Evolutionary conservation across 2,329 filamentous ascomycete genomes (phyloP), one percentile per base, ranked within the genome.

Genomic region (Aspergillus fumigatiaffinis): DNA sequence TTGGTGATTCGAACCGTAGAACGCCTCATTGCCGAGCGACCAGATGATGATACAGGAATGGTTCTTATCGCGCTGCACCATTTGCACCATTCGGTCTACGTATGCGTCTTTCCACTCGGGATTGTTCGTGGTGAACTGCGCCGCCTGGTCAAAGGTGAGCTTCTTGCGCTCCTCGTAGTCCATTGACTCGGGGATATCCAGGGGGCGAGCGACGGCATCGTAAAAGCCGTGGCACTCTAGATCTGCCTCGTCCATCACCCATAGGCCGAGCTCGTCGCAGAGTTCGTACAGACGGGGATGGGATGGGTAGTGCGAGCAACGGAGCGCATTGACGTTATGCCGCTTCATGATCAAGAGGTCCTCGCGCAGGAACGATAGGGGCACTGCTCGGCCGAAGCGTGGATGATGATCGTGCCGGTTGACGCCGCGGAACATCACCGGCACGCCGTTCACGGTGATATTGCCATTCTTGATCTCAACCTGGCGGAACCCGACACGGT

Each of bases 321-420:
- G 84, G 6, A 90, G 79, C 1, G 87, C 84, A 63, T 90, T 90
- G 73, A 89, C 80, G 65, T 88, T 89, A 77, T 88, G 82, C 7
- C 72, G 76, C 71, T 90, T 90, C 87, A 90, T 90, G 4, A 85
- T 75, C 2, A 86, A 66, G 2, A 90, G 75, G 61, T 90, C 87
- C n/a, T 78, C 71, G 60, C 80, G 80, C 65, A 88, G 81, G 35
- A 84, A 88, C 1, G 85, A 81, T 7, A 83, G 68, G 0, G 86
- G 85, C 0, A 89, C 85, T 1, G 86, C 80, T 1, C 87, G 83
- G 3, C 87, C 87, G 38, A 80, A 80, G 14, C 74, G 71, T 0
- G 86, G 86, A 65, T 90, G 87, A 63, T 91, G 87, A 59, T 91
- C 88, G 64, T 90, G 88, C 20, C 87, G 77, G 70, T 89, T 89